phyloP scores from a whole-genome alignment of 2,329 filamentous ascomycete species.

The Cadophora sp. region DNA sequence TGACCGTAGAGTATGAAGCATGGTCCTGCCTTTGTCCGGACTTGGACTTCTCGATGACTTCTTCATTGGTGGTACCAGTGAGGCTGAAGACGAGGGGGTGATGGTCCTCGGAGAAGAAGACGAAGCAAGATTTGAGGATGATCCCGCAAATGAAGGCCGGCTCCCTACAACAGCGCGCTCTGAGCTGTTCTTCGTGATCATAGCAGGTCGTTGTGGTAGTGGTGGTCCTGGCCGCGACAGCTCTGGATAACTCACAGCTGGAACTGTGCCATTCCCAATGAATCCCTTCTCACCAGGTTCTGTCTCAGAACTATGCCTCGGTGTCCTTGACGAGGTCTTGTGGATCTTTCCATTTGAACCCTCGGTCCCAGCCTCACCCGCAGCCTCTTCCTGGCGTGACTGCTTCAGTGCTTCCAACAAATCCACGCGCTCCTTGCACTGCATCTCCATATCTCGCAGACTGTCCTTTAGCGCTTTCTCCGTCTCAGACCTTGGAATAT shows the following conservation, averaged over 20 bases:
- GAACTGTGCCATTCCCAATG: conserved; percentile 83
- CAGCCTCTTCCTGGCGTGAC: conserved; percentile 57
- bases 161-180: conserved; percentile 52
- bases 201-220: conserved; percentile 61
- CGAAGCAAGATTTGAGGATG: conserved; percentile 24
- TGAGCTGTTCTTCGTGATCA: conserved; percentile 55
- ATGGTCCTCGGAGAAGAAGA: conserved; percentile 32
- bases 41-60: conserved; percentile 56
- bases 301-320: conserved; percentile 40
- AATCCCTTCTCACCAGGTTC: conserved; percentile 55
- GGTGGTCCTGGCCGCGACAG: conserved; percentile 70
- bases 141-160: conserved; percentile 22
- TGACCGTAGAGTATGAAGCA: conserved; percentile 66
- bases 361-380: conserved; percentile 34
- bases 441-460: conserved; percentile 80
- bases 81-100: conserved; percentile 29
- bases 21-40: conserved; percentile 62
- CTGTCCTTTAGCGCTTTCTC: conserved; percentile 85
- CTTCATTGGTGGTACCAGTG: conserved; percentile 42
- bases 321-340: conserved; percentile 44
- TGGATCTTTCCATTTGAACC: conserved; percentile 34
- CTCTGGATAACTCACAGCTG: conserved; percentile 79
- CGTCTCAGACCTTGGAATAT: conserved; percentile 77
- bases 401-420: conserved; percentile 81
- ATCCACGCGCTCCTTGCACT: conserved; percentile 93